These are phyloP conservation scores for Metschnikowia orientalis DNA, from an alignment of 805 yeast species.

Conservation along the genomic window DNA sequence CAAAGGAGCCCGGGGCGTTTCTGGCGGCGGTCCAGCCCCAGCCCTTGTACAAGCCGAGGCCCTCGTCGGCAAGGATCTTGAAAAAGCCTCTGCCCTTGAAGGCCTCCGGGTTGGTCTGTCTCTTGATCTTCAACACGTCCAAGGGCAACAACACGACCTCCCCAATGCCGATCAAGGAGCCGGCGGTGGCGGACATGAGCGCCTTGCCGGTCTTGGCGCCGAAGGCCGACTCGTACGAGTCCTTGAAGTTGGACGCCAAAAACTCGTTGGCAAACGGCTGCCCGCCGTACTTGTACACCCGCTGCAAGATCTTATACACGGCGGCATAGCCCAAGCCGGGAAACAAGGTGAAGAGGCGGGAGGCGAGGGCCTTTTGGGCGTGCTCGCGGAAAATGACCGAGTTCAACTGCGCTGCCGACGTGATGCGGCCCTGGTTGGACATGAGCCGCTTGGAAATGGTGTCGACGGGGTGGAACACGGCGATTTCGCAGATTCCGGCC, in stretches of 20 bases:
- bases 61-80: slow-evolving; percentile 83
- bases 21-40: slow-evolving; percentile 99
- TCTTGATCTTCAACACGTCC: slow-evolving; percentile 94
- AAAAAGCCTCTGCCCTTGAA: slow-evolving; percentile 96
- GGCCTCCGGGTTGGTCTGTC: slow-evolving; percentile 99
- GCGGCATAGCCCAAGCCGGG: slow-evolving; percentile 99
- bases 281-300: slow-evolving; percentile 98
- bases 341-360: slow-evolving; percentile 77
- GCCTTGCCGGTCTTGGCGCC: slow-evolving; percentile 97
- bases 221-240: slow-evolving; percentile 66
- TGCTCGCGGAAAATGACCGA: slow-evolving; percentile 80
- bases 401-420: slow-evolving; percentile 66
- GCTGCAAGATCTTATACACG: slow-evolving; percentile 89
- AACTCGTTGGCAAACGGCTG: slow-evolving; percentile 98
- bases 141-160: slow-evolving; percentile 93
- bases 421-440: slow-evolving; percentile 72
- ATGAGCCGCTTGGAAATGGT: slow-evolving; percentile 93
- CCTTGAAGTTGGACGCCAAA: slow-evolving; percentile 67
- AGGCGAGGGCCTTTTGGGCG: slow-evolving; percentile 65
- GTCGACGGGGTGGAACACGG: slow-evolving; percentile 97
- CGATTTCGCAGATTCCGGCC: slow-evolving; percentile 96
- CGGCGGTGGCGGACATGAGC: slow-evolving; percentile 94
- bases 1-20: slow-evolving; percentile 98
- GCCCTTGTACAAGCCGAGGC: slow-evolving; percentile 90
- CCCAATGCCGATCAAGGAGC: slow-evolving; percentile 95